Base-by-base conservation (phyloP, 345 rosid genomes). In the Passiflora organensis region DNA sequence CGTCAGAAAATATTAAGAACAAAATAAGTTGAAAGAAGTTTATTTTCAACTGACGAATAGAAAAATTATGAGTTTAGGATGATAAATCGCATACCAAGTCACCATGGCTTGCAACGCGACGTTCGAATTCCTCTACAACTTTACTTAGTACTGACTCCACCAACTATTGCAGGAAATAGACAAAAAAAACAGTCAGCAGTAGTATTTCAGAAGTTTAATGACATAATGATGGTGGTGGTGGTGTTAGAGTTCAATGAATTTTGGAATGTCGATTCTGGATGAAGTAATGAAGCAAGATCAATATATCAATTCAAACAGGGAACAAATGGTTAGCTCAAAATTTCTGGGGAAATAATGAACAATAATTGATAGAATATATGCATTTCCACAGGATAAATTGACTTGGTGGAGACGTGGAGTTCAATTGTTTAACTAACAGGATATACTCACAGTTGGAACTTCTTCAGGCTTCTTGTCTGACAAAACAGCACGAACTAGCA, bases 71-170 rank as follows among this genome's bases (percentile, higher is more conserved):
- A 53, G 43, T 52, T 37, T 13, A 12, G 22, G 60, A 61, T 63
- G 58, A 59, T 32, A 17, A 42, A 55, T 19, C 55, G 71, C 78
- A 43, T 76, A 89, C 96, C 90, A 63, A 58, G 36, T 75, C 83
- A 71, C 47, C 51, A 61, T 86, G 95, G 73, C 72, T 81, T 54
- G 81, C 71, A 55, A 93, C 77, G 49, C 96, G 87, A 49, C 76
- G 74, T 75, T 89, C 96, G 71, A 89, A 89, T 80, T 82, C 99
- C 70, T 93, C 70, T 18, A 76, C 84, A 54, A 93, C 84, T 72
- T 84, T 86, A 60, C 83, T 81, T 50, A 93, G 86, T 48, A 93
- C 87, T 23, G 96, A 80, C 79, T 93, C 99, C 73, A 91, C 81
- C 76, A 89, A 61, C 99, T 93, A 72, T 65, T 43, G 43, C 70